These are phyloP conservation scores for Mayamaea pseudoterrestris DNA, from an alignment of 108 stramenopile genomes.

Conservation along the genomic window DNA sequence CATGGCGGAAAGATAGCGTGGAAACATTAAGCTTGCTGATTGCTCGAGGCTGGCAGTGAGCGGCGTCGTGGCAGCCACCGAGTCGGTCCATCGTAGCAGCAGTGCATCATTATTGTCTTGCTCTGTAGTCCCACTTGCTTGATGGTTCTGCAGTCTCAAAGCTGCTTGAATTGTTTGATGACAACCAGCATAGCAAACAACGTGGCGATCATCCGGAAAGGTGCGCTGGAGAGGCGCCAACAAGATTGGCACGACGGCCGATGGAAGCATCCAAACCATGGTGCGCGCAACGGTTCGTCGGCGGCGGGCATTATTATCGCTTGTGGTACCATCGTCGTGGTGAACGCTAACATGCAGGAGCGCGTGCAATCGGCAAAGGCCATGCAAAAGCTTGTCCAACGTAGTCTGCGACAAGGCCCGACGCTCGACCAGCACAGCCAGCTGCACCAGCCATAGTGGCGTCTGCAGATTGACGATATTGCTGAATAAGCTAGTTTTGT, in stretches of 20 bases:
- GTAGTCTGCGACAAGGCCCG: conserved; percentile 9
- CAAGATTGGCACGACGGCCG: conserved; percentile 33
- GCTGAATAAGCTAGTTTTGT: neutral
- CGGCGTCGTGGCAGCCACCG: conserved; percentile 16
- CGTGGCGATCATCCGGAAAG: conserved; percentile 73
- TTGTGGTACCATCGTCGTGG: no score
- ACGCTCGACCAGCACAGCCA: conserved; percentile 31
- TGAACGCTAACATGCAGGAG: no score
- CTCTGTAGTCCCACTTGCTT: no score
- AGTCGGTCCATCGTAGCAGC: conserved; percentile 12
- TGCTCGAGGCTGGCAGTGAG: conserved; percentile 19
- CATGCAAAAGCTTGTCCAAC: conserved; percentile 51
- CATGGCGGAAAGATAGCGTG: no score
- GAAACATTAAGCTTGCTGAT: conserved; percentile 16
- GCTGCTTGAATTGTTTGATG: conserved; percentile 32
- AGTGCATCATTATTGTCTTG: conserved; percentile 2
- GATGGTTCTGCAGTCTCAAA: no score
- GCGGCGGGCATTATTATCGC: no score
- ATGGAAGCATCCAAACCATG: conserved; percentile 50
- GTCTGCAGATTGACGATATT: conserved; percentile 1
- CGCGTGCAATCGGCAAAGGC: conserved; percentile 64
- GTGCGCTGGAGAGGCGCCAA: conserved; percentile 55
- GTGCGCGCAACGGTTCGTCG: conserved; percentile 2
- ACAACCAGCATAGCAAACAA: conserved; percentile 71
- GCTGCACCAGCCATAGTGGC: conserved; percentile 64